phyloP scores from a whole-genome alignment of 2,329 filamentous ascomycete species.

The Nannizziopsis barbatae region DNA sequence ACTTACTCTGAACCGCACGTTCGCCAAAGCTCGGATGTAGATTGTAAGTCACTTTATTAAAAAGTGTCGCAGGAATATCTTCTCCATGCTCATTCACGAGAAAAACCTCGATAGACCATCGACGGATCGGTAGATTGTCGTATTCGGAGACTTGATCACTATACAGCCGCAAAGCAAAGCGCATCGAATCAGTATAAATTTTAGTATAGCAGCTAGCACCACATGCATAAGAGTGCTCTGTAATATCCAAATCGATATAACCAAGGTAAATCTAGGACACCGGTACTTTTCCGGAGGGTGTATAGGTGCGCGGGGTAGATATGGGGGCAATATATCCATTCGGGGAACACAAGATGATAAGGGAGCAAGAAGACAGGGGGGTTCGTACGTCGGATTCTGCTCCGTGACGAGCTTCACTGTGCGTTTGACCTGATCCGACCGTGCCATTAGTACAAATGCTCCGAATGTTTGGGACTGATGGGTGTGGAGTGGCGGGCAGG shows the following conservation, averaged over 20 bases:
- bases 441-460: background rate
- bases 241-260: background rate
- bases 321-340: background rate
- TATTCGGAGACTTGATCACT: conserved; percentile 66
- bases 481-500: background rate
- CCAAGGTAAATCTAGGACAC: no score
- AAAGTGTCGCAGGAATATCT: conserved; percentile 69
- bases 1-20: conserved; percentile 65
- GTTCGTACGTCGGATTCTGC: conserved; percentile 72
- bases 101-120: conserved; percentile 80
- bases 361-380: conserved; percentile 4
- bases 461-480: background rate
- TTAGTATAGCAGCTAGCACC: background rate
- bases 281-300: no score
- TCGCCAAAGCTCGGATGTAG: conserved; percentile 90
- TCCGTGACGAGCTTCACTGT: conserved; percentile 87
- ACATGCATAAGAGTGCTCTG: background rate
- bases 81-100: conserved; percentile 78
- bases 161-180: conserved; percentile 8
- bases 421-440: conserved; percentile 54
- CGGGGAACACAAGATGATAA: conserved; percentile 16
- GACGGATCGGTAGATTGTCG: conserved; percentile 82
- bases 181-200: background rate
- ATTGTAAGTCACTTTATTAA: conserved; percentile 86
- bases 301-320: background rate